Base-by-base conservation (phyloP, 2,329 filamentous ascomycete genomes). In the Penicillium sp. region DNA sequence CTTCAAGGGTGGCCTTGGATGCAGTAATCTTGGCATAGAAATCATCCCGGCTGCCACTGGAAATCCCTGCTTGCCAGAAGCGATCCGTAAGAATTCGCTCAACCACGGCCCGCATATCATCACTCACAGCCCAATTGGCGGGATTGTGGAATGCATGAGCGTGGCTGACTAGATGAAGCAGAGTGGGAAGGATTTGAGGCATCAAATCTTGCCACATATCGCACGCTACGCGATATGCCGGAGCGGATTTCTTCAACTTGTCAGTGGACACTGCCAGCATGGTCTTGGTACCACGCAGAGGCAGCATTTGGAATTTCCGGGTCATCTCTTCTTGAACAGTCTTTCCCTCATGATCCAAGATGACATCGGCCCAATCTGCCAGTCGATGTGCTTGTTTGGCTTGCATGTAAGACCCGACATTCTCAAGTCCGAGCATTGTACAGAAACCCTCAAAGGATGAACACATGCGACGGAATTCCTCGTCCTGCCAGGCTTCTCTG, bases 11-110 rank as follows among this genome's bases (percentile, higher is more conserved):
- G 38, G 82, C 83, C 72, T 91, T 95, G 51, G 94, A 96, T 29
- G 90, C 88, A 51, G 90, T 85, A 2, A 99, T 93, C 38, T 90
- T 85, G 29, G 90, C 89, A 71, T 96, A 97, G 69, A 99, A 99
- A 53, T 97, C 93, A 57, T 97, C 94, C 69, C 94, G 91, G 63
- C 90, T 97, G 24, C 95, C 94, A 56, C 87, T 89, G 0, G 94
- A 97, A 46, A 99, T 99, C 9, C 94, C 94, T 6, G 92, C 90
- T 77, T 99, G 94, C 94, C 94, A 99, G 70, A 99, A 99, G 23
- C 94, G 83, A 72, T 99, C 94, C 13, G 91, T 95, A 21, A 99
- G 76, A 18, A 97, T 90, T 21, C 89, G 84, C 41, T 85, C 83
- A 36, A 97, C 88, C 47, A 95, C 84, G 5, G 81, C 76, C 53